These are phyloP conservation scores for Lactarius vividus DNA, from an alignment of 768 basidiomycete genomes.

Conservation along the genomic window DNA sequence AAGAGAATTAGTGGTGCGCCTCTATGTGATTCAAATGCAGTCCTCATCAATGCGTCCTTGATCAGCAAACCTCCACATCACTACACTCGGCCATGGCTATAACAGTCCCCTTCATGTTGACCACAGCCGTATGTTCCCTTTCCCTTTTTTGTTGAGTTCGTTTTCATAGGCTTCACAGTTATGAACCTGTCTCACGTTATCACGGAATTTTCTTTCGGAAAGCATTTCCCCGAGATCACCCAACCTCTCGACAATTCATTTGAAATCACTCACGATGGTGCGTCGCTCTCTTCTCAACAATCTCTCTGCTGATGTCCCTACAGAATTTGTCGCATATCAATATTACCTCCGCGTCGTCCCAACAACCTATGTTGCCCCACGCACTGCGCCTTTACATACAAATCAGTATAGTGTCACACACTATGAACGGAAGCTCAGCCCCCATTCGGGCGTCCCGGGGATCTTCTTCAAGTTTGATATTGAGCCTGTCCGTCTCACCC, in stretches of 20 bases:
- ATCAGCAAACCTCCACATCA: slow-evolving; percentile 87
- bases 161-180: slow-evolving; percentile 43
- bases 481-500: slow-evolving; percentile 82
- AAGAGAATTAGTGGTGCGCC: slow-evolving; percentile 83
- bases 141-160: not conserved
- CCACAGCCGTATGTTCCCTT: slow-evolving; percentile 62
- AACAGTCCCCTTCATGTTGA: slow-evolving; percentile 82
- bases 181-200: slow-evolving; percentile 98
- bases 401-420: slow-evolving; percentile 95
- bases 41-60: not conserved
- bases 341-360: slow-evolving; percentile 96
- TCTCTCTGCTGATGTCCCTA: slow-evolving; percentile 12
- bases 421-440: slow-evolving; percentile 72
- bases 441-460: slow-evolving; percentile 80
- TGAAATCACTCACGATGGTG: slow-evolving; percentile 67
- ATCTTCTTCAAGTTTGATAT: slow-evolving; percentile 99
- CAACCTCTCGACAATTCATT: slow-evolving; percentile 94
- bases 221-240: slow-evolving; percentile 91
- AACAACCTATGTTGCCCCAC: slow-evolving; percentile 84
- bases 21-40: not conserved
- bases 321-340: slow-evolving; percentile 88
- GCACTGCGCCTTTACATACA: slow-evolving; percentile 60
- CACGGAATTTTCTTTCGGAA: slow-evolving; percentile 95
- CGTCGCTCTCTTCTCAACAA: slow-evolving; percentile 33
- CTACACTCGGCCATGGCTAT: slow-evolving; percentile 94